Conservation (phyloP, 495 filamentous ascomycete species). For the Beverwykella pulmonaria region DNA sequence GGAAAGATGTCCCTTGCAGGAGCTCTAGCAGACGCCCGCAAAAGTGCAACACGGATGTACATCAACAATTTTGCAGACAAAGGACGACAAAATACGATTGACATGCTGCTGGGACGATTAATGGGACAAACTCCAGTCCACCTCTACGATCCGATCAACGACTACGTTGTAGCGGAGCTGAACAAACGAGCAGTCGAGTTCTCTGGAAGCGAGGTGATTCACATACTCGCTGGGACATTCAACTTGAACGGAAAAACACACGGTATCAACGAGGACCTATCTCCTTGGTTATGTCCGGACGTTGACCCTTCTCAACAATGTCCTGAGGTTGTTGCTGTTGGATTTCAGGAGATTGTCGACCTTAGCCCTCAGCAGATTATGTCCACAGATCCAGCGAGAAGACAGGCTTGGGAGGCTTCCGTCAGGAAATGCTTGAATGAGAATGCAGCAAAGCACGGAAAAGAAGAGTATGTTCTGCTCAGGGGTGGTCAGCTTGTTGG, state of each 20-base stretch:
- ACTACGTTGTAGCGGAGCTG: slow-evolving; percentile 78
- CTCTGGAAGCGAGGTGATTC: slow-evolving; percentile 55
- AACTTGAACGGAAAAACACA: slow-evolving; percentile 86
- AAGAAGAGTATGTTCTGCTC: slow-evolving; percentile 82
- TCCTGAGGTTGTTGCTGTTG: slow-evolving; percentile 82
- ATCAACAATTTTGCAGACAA: slow-evolving; percentile 98
- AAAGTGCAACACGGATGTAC: slow-evolving; percentile 89
- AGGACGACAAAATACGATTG: slow-evolving; percentile 88
- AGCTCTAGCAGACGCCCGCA: slow-evolving; percentile 90
- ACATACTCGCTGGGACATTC: slow-evolving; percentile 86
- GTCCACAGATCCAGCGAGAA: slow-evolving; percentile 88
- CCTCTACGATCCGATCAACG: slow-evolving; percentile 91
- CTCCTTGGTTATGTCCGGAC: slow-evolving; percentile 75
- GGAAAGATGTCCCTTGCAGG: slow-evolving; percentile 96
- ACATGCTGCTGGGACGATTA: slow-evolving; percentile 74
- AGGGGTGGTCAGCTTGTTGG: slow-evolving; percentile 94
- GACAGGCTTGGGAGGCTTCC: slow-evolving; percentile 82
- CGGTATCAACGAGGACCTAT: slow-evolving; percentile 77
- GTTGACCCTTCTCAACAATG: slow-evolving; percentile 54
- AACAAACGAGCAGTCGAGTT: slow-evolving; percentile 53
- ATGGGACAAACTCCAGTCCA: slow-evolving; percentile 82
- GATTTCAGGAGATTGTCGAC: slow-evolving; percentile 97
- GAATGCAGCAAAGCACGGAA: slow-evolving; percentile 60
- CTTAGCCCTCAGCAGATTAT: slow-evolving; percentile 98
- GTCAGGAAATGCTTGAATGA: slow-evolving; percentile 76